Evolutionary conservation across 2,329 filamentous ascomycete species (phyloP).

Genomic region (Phyllosticta citriasiana): DNA sequence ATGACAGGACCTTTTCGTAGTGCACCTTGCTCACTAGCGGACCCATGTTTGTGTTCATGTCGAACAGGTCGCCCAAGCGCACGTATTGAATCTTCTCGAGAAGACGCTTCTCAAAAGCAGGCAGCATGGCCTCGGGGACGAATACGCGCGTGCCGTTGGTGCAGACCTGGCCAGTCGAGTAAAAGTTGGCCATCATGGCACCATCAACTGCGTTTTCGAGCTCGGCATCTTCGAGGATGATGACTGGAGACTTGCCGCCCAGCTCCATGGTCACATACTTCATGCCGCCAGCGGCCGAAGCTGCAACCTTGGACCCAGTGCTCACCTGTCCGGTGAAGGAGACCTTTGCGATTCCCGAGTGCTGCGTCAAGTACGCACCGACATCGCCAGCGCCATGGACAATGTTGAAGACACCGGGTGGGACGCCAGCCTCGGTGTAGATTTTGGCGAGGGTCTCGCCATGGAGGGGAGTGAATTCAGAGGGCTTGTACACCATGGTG

Average conservation of each 20-base stretch:
- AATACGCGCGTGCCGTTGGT: constrained; percentile 89
- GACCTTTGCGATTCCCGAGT: constrained; percentile 69
- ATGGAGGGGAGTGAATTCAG: constrained; percentile 79
- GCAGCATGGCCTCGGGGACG: constrained; percentile 56
- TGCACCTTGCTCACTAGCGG: constrained; percentile 69
- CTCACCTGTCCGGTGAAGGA: constrained; percentile 82
- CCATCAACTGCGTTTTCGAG: constrained; percentile 74
- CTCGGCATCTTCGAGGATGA: constrained; percentile 72
- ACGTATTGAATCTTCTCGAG: constrained; percentile 60
- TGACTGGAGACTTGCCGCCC: constrained; percentile 72
- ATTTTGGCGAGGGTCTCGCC: constrained; percentile 64
- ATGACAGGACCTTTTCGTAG: constrained; percentile 65
- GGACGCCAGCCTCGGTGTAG: constrained; percentile 69
- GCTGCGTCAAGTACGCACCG: constrained; percentile 63
- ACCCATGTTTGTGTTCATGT: constrained; percentile 68
- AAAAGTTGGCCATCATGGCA: constrained; percentile 92
- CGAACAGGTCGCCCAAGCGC: constrained; percentile 62
- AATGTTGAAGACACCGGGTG: constrained; percentile 66
- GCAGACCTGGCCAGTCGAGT: constrained; percentile 82
- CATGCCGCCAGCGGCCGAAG: constrained; percentile 64
- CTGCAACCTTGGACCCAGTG: constrained; percentile 74
- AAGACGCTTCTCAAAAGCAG: constrained; percentile 57
- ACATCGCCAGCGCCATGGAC: constrained; percentile 65
- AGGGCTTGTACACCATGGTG: constrained; percentile 85
- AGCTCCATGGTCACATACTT: constrained; percentile 91